These are phyloP conservation scores for Boletus sensibilis DNA, from an alignment of 768 basidiomycete genomes.

Conservation along the genomic window DNA sequence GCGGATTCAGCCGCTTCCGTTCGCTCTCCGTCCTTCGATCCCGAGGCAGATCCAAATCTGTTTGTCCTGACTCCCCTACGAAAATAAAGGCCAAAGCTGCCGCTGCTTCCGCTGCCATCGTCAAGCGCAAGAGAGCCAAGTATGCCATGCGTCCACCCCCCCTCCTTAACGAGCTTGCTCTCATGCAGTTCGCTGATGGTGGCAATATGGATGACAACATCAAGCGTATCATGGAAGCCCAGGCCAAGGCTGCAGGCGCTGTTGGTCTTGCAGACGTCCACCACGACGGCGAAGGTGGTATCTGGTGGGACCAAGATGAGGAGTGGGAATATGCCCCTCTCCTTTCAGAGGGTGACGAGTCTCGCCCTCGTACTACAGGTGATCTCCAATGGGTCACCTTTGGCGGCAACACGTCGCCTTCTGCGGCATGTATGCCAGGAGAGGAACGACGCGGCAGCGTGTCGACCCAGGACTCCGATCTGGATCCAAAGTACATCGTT, in stretches of 20 bases:
- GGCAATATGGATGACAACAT: slow-evolving; percentile 56
- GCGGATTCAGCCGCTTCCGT: slow-evolving; percentile 45
- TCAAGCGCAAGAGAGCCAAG: slow-evolving; percentile 53
- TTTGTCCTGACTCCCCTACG: slow-evolving; percentile 27
- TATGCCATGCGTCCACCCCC: slow-evolving; percentile 47
- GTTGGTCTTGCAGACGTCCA: slow-evolving; percentile 48
- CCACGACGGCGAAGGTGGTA: slow-evolving; percentile 57
- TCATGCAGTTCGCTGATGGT: slow-evolving; percentile 70
- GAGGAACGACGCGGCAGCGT: slow-evolving; percentile 45
- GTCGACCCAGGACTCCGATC: slow-evolving; percentile 53
- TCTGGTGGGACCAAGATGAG: slow-evolving; percentile 76
- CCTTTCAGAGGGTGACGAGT: slow-evolving; percentile 40
- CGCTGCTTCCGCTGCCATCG: slow-evolving; percentile 33
- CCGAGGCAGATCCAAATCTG: slow-evolving; percentile 39
- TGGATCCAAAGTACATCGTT: slow-evolving; percentile 51
- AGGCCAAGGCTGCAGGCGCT: slow-evolving; percentile 46
- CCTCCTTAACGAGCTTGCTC: slow-evolving; percentile 61
- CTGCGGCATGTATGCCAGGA: neutral
- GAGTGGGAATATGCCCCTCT: slow-evolving; percentile 67
- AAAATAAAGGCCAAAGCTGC: slow-evolving; percentile 22
- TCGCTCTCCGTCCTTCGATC: slow-evolving; percentile 50
- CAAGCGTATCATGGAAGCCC: slow-evolving; percentile 52
- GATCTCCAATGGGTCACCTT: slow-evolving; percentile 48
- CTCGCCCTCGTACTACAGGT: slow-evolving; percentile 23
- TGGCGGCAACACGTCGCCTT: slow-evolving; percentile 26